Evolutionary conservation across 345 rosid species (phyloP), one percentile per base, ranked within the genome.

Genomic region (Brassica incana): DNA sequence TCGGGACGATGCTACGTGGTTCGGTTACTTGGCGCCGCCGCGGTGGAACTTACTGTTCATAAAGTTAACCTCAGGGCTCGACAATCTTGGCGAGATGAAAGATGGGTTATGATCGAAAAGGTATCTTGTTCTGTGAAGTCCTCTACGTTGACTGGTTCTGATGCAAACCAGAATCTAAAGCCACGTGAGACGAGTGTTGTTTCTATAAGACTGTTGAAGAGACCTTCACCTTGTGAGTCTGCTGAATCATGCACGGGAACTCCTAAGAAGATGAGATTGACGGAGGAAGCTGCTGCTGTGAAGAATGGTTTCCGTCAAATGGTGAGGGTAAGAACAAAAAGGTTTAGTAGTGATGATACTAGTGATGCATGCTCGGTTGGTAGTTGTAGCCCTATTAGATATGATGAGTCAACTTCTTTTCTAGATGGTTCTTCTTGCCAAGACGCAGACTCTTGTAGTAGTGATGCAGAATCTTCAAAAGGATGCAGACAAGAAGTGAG

Each of bases 341-440:
- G 69, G 65, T 63, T 77, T 50, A 67, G 71, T 23, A 23, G 25
- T 69, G 68, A 71, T 75, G 73, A 86, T 77, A 78, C 76, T 63
- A 45, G 54, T 52, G 58, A 48, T 80, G 58, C 76, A 73, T 85
- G 87, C 73, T 92, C 95, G 12, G 90, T 87, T 66, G 95, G 88
- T 85, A 90, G 93, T 62, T 92, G 93, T 82, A 88, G 94, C 77
- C 80, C 80, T 62, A 70, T 58, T 54, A 78, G 84, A 77, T 72
- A 78, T 68, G 71, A 74, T 73, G 74, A 68, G 12, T 48, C 81
- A 61, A 65, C 62, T 81, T 72, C 25, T 78, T 16, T 66, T 72
- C 63, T 76, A 80, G 69, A 74, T 40, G 77, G 77, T 63, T 59
- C 62, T 63, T 59, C 65, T 83, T 43, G 63, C 75, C 77, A 75